Base-by-base conservation (phyloP, 2,329 filamentous ascomycete species). In the Metarhizium humberi region DNA sequence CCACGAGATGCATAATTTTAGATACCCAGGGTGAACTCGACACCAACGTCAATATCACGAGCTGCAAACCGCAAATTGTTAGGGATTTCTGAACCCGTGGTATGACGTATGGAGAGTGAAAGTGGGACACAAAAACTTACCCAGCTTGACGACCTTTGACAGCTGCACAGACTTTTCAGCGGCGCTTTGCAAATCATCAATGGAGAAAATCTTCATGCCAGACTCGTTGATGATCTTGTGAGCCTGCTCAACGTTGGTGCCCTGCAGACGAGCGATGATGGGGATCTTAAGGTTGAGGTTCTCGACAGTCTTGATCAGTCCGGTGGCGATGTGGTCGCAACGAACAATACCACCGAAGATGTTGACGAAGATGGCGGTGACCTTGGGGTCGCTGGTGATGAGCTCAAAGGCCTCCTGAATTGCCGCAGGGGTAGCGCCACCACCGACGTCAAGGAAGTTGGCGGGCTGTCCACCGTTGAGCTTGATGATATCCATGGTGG, bases 401-500 rank as follows among this genome's bases (percentile, higher is more conserved):
- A 99, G 88, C 74, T 96, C 92, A 71, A 99, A 99, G 63, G 94
- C 94, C 76, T 94, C 88, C 79, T 91, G 90, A 77, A 99, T 99
- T 66, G 94, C 94, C 63, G 92, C 87, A 38, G 94, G 92, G 58
- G 94, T 99, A 64, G 94, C 94, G 79, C 94, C 94, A 73, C 94
- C 94, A 69, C 94, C 94, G 64, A 99, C 94, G 72, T 99, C 94
- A 65, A 99, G 82, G 86, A 99, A 99, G 85, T 99, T 99, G 66
- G 94, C 94, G 60, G 94, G 94, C 69, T 84, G 80, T 61, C 94
- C 94, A 65, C 94, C 94, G 78, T 97, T 99, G 61, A 99, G 84
- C 85, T 99, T 97, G 84, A 99, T 99, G 75, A 99, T 97, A 75
- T 99, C 94, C 94, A 99, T 99, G 72, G 94, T 99, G 61, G 94